Evolutionary conservation across 768 basidiomycete genomes (phyloP), one percentile per base, ranked within the genome.

Genomic region (Terana coerulea): DNA sequence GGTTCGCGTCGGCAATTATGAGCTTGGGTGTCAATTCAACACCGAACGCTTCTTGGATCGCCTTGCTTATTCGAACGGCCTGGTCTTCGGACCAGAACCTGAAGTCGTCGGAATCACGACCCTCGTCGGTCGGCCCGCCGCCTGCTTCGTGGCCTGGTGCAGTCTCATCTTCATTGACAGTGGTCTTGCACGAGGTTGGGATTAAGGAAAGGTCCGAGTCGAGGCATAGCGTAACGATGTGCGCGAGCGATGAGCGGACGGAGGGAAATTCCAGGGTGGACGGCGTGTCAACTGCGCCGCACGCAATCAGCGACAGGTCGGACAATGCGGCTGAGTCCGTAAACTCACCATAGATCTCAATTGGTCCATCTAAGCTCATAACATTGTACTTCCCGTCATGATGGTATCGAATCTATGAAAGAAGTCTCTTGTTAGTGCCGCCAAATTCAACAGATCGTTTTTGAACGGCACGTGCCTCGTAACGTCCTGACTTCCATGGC

Each of bases 311-410:
- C n/a, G 36, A 25, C 15, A 53, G 0, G 17, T n/a, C 3, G 31
- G 24, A 50, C 17, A 22, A 17, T 40, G 15, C 12, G 11, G 21
- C 19, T n/a, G 12, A 31, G 44, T 42, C 25, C 29, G 11, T 33
- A 25, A 8, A 71, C 88, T 51, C 56, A 93, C 95, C 88, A 55
- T 83, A 91, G 28, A 99, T 84, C 64, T 97, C 92, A 52, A 98
- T 72, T 7, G 93, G 91, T 1, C 86, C 88, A 42, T 88, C 84
- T 47, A 87, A 63, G 47, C 83, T 81, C 80, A 98, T 88, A 50
- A 98, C 97, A 67, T 94, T 97, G 69, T 99, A 90, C 67, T 95
- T 98, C 42, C 93, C 94, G 66, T 97, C 92, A 62, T 98, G 95
- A 62, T 99, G 97, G 64, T 94, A 95, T 3, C 92, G 84, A 53